Base-by-base conservation (phyloP, 257 asterid genomes). In the Paraleonurus japonicus region DNA sequence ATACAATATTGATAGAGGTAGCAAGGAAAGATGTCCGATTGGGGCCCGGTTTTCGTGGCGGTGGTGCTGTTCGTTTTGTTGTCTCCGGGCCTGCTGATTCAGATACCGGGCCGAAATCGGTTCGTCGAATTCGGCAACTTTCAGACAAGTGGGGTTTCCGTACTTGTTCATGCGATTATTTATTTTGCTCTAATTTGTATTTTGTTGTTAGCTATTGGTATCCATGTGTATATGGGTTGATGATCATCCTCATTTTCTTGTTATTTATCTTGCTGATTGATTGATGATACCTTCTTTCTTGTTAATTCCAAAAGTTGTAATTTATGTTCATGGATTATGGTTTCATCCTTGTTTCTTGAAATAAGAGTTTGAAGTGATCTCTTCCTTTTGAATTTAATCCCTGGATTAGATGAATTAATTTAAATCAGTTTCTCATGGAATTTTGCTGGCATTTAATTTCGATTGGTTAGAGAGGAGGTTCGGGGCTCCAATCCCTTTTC, bases 11-110 rank as follows among this genome's bases (percentile, higher is more conserved):
- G 2, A 15, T 16, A 30, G 61, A 12, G 12, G 12, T 60, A 20
- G 41, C 22, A 63, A n/a, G 10, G 51, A 47, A 8, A 76, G 77
- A 92, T 90, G 97, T 69, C 96, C 3, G 97, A 94, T 74, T 94
- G 97, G 99, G 99, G 95, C 10, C 96, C 97, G 19, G 96, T 89
- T 48, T 85, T 91, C 64, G 95, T 91, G 13, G 92, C 91, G 15
- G 92, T 91, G 81, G 90, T 94, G 82, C 87, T 91, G 67, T 94
- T 91, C 75, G 85, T 91, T 39, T 82, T 91, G 84, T 67, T 94
- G 35, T 86, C 92, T 2, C 97, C 97, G 33, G 97, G 99, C 10
- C 81, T 94, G 68, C 85, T 94, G 78, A 75, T 94, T 74, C 99
- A 94, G 87, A 61, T 89, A 0, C 97, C 98, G 6, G 96, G 92